A percentile compares a stretch with the other conserved stretches of the same genome.
phyloP scores from a whole-genome alignment of 73 alveolate species.

The Paramecium bursaria region DNA sequence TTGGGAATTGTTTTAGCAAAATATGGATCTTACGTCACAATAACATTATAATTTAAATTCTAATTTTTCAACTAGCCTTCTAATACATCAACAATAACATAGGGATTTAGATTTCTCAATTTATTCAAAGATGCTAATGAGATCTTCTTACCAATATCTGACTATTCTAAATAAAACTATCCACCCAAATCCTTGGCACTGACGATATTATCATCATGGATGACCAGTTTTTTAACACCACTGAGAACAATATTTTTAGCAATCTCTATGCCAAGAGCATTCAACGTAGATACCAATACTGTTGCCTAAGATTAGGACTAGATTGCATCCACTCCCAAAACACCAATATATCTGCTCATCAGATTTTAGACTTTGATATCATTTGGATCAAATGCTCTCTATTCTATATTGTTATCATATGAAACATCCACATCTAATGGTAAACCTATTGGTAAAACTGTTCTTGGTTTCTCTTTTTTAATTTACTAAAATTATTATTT shows the following conservation, averaged over 20 bases:
- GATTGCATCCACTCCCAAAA: constrained; percentile 96
- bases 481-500: not conserved
- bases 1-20: not conserved
- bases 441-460: constrained; percentile 10
- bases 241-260: constrained; percentile 94
- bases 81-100: constrained; percentile 71
- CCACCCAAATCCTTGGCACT: constrained; percentile 76
- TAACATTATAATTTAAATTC: not conserved
- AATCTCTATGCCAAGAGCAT: constrained; percentile 94
- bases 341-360: constrained; percentile 97
- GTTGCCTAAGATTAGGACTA: constrained; percentile 87
- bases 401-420: constrained; percentile 59
- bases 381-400: constrained; percentile 78
- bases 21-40: constrained; percentile 19
- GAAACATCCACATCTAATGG: constrained; percentile 30
- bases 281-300: constrained; percentile 83
- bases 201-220: constrained; percentile 79
- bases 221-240: constrained; percentile 91
- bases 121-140: constrained; percentile 75
- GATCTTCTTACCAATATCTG: constrained; percentile 83
- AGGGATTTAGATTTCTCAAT: constrained; percentile 87
- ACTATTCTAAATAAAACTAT: constrained; percentile 84
- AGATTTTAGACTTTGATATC: constrained; percentile 92
- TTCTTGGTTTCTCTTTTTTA: not conserved
- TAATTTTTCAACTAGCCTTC: not conserved